Percentiles rank a stretch among this genome's conserved stretches.
Evolutionary conservation across 257 asterid genomes (phyloP).

Genomic region (Solanum rostratum): DNA sequence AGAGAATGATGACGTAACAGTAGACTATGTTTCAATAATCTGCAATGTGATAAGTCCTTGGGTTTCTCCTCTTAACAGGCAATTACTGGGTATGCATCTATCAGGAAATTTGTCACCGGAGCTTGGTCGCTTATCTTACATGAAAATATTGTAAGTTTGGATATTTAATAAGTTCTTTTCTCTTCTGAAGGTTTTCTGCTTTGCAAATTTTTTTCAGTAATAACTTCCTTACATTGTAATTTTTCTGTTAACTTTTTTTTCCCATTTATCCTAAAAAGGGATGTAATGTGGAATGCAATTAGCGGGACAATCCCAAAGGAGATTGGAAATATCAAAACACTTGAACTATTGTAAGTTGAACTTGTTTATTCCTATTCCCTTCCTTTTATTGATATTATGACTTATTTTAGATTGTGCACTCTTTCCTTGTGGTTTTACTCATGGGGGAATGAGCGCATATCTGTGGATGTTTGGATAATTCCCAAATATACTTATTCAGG

Average conservation of each 20-base stretch:
- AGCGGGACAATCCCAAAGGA: constrained; percentile 84
- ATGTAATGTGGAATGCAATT: constrained; percentile 89
- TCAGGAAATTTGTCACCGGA: constrained; percentile 83
- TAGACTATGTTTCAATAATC: background rate
- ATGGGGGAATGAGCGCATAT: background rate
- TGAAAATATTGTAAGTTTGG: constrained; percentile 68
- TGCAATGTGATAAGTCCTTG: background rate
- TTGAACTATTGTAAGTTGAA: constrained; percentile 64
- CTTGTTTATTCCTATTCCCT: background rate
- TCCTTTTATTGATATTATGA: background rate
- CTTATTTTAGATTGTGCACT: background rate
- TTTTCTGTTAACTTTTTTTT: constrained; percentile 2
- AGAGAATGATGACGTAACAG: background rate
- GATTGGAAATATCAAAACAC: constrained; percentile 63
- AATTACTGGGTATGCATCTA: constrained; percentile 35
- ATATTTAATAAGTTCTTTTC: background rate
- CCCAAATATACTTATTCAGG: background rate
- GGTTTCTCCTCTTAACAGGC: constrained; percentile 34
- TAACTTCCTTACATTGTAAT: background rate
- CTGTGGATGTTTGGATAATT: background rate
- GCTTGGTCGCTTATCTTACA: constrained; percentile 60
- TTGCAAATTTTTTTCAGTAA: background rate
- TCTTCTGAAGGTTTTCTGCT: background rate
- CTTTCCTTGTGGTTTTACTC: background rate
- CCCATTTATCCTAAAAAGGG: constrained; percentile 35